These are phyloP conservation scores for Cytospora leucostoma DNA, from an alignment of 2,329 filamentous ascomycete species.

Conservation along the genomic window DNA sequence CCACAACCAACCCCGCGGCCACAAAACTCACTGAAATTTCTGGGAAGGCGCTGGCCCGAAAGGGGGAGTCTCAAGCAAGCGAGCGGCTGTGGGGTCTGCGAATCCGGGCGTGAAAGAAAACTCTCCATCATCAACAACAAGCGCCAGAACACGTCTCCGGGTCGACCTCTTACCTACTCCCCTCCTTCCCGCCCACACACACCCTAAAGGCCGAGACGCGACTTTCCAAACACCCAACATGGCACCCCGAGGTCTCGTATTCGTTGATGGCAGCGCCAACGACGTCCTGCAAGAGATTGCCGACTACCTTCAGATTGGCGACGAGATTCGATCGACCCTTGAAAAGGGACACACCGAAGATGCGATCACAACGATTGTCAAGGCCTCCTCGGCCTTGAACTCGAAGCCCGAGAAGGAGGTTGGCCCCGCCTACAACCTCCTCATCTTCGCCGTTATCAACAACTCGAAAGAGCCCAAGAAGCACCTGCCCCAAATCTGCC, in stretches of 20 bases:
- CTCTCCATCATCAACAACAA: constrained; percentile 24
- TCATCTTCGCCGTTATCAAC: constrained; percentile 81
- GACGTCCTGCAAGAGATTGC: constrained; percentile 94
- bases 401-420: constrained; percentile 94
- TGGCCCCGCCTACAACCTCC: constrained; percentile 92
- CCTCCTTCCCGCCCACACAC: constrained; percentile 19
- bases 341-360: constrained; percentile 79
- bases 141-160: constrained; percentile 19
- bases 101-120: constrained; percentile 21
- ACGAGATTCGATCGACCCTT: constrained; percentile 74
- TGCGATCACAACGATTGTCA: constrained; percentile 84
- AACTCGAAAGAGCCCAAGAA: constrained; percentile 83
- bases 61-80: constrained; percentile 11
- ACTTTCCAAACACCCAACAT: constrained; percentile 36
- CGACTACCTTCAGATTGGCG: constrained; percentile 84
- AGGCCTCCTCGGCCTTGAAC: constrained; percentile 75
- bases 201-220: constrained; percentile 10
- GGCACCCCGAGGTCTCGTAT: constrained; percentile 62
- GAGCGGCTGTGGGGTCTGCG: constrained; percentile 25
- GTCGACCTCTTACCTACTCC: constrained; percentile 25
- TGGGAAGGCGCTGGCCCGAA: constrained; percentile 11
- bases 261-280: constrained; percentile 89
- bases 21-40: constrained; percentile 28
- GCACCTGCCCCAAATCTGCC: constrained; percentile 85
- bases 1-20: constrained; percentile 24